Evolutionary conservation across 169 alveolate genomes (phyloP), one percentile per base, ranked within the genome.

Genomic region (Plasmodium reichenowi): DNA sequence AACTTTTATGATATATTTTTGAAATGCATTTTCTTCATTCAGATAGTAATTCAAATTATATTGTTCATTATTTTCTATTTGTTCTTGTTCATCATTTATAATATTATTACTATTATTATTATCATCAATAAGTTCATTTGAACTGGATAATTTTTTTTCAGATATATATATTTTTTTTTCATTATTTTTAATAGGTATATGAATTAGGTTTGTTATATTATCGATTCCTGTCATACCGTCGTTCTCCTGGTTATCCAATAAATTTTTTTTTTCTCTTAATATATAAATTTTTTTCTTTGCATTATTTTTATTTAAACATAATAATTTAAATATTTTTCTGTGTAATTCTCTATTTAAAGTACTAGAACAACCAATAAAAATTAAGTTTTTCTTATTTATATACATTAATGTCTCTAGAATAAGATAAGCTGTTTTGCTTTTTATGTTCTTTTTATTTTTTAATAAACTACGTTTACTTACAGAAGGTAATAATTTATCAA

Each of bases 361-460:
- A 83, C 91, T 83, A 4, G 91, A 83, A 29, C 91, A 83, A 4
- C 91, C 91, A 52, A 83, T 32, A 83, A 83, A 83, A 83, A 68
- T 62, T 70, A 68, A 47, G 45, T 83, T 68, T 72, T 83, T 83
- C 48, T 54, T 68, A 68, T 83, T 83, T 62, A 83, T 68, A 58
- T 83, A 83, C 91, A 83, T 83, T 43, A 83, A 32, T 29, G 91
- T 83, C 70, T 83, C 85, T 68, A 83, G 50, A 26, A 83, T 83
- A 20, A 68, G 43, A 70, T 83, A 68, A 12, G 91, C 91, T n/a
- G 62, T 83, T 43, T 83, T 83, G 52, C 43, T 83, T 63, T 83
- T 68, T 26, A 47, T 83, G 45, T 60, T 58, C 26, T 68, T 54
- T 83, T 83, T 83, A 22, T 7, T 52, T 56, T 48, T 72, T 1